Conservation (phyloP, 2,329 filamentous ascomycete species). For the Talaromyces pinophilus region DNA sequence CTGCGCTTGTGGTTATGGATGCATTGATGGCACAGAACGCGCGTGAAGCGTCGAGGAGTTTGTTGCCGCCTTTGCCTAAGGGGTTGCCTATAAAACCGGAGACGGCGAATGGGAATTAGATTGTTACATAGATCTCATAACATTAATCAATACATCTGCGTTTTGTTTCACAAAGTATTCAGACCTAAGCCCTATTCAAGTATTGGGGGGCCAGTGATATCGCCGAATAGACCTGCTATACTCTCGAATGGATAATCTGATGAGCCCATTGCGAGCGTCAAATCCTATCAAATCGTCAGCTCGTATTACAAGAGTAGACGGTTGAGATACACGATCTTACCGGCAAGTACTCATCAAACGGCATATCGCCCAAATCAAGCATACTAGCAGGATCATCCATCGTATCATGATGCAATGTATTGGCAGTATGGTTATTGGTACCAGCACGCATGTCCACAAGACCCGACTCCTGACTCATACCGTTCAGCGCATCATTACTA, state of each 20-base stretch:
- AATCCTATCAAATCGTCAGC: too few relatives aligned
- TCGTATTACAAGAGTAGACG: too few relatives aligned
- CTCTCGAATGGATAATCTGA: conserved; percentile 42
- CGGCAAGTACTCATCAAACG: background rate
- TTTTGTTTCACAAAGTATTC: background rate
- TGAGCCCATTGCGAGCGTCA: conserved; percentile 39
- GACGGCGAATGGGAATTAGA: conserved; percentile 11
- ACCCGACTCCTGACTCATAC: background rate
- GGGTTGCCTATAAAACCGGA: conserved; percentile 36
- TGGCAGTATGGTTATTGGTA: background rate
- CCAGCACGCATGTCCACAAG: background rate
- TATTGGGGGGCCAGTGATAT: conserved; percentile 26
- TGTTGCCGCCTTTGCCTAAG: conserved; percentile 47
- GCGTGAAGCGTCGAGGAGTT: conserved; percentile 51
- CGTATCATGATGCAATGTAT: background rate
- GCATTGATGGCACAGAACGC: conserved; percentile 79
- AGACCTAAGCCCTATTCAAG: background rate
- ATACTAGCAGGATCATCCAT: background rate
- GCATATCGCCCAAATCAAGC: background rate
- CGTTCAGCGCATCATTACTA: background rate
- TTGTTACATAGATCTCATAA: background rate
- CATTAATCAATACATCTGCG: background rate
- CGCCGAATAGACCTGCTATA: conserved; percentile 38
- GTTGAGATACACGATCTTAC: background rate
- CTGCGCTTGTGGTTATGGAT: conserved; percentile 83